Conservation (phyloP, 2,329 filamentous ascomycete species). For the Claviceps quebecensis region DNA sequence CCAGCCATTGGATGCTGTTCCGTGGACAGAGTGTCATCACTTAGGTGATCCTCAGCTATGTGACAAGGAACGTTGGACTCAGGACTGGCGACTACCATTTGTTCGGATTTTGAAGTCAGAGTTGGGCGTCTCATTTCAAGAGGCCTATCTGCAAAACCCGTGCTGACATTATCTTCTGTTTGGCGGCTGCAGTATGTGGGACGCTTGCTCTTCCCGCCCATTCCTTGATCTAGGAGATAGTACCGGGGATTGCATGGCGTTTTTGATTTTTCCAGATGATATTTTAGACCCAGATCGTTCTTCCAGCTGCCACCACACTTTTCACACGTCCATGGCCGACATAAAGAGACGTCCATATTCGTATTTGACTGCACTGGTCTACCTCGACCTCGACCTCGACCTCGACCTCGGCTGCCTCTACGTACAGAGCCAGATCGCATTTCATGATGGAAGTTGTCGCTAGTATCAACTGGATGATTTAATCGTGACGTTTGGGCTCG, state of each 20-base stretch:
- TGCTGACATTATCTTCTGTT: not conserved
- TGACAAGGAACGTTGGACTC: not conserved
- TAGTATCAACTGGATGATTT: not conserved
- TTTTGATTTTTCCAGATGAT: slow-evolving; percentile 41
- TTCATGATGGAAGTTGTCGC: not conserved
- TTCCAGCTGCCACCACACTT: slow-evolving; percentile 42
- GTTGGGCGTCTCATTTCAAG: not conserved
- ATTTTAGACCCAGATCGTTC: slow-evolving; percentile 43
- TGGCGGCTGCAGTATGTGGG: not conserved
- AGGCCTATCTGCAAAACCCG: not conserved
- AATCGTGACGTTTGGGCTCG: not conserved
- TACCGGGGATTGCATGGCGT: slow-evolving; percentile 37
- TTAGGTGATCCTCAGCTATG: not conserved
- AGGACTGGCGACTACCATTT: not conserved
- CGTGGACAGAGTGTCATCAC: not conserved
- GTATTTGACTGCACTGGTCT: slow-evolving; percentile 6
- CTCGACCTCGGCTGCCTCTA: slow-evolving; percentile 5
- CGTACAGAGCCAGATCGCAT: not conserved
- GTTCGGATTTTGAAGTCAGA: too few species aligned
- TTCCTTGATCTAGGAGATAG: slow-evolving; percentile 5
- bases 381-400: slow-evolving; percentile 2
- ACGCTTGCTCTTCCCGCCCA: slow-evolving; percentile 9
- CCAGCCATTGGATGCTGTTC: not conserved
- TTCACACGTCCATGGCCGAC: slow-evolving; percentile 31
- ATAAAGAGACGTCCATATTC: slow-evolving; percentile 5